Conservation (phyloP, 495 filamentous ascomycete species). For the Aspergillus indologenus region DNA sequence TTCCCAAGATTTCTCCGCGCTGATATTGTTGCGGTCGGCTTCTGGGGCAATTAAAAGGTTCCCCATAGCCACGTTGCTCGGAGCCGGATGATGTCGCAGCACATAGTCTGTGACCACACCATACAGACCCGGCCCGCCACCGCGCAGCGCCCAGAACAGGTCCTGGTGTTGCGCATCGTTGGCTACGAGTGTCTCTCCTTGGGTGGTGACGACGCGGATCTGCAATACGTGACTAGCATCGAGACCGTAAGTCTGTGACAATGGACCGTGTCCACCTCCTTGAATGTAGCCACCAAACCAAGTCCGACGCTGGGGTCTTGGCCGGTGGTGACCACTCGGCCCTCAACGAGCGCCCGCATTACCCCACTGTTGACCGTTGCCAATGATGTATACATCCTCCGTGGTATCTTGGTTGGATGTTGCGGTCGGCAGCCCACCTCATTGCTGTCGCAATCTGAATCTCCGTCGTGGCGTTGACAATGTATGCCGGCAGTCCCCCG, state of each 20-base stretch:
- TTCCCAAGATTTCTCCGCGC: too few species aligned
- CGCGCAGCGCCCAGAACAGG: constrained; percentile 50
- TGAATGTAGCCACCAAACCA: constrained; percentile 55
- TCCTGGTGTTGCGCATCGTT: constrained; percentile 47
- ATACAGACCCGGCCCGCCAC: constrained; percentile 26
- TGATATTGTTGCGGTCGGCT: too few species aligned
- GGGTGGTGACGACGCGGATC: constrained; percentile 50
- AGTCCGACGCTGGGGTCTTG: constrained; percentile 29
- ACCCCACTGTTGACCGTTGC: constrained; percentile 25
- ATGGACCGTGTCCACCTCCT: constrained; percentile 56
- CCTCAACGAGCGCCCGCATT: constrained; percentile 11
- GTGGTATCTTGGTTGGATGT: constrained; percentile 41
- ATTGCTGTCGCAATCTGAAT: constrained; percentile 30
- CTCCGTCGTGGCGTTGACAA: constrained; percentile 32
- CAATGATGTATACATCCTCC: constrained; percentile 26
- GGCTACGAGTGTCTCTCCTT: constrained; percentile 43
- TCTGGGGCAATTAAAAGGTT: too few species aligned
- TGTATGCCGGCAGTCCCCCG: constrained; percentile 27
- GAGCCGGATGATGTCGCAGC: too few species aligned
- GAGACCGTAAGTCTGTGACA: constrained; percentile 50
- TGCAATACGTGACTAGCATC: constrained; percentile 53
- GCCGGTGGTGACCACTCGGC: constrained; percentile 24
- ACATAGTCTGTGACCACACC: constrained; percentile 37
- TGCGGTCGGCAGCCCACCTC: constrained; percentile 48
- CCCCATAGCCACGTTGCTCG: too few species aligned